phyloP scores from a whole-genome alignment of 257 asterid genomes.

The Forsythia viridissima region DNA sequence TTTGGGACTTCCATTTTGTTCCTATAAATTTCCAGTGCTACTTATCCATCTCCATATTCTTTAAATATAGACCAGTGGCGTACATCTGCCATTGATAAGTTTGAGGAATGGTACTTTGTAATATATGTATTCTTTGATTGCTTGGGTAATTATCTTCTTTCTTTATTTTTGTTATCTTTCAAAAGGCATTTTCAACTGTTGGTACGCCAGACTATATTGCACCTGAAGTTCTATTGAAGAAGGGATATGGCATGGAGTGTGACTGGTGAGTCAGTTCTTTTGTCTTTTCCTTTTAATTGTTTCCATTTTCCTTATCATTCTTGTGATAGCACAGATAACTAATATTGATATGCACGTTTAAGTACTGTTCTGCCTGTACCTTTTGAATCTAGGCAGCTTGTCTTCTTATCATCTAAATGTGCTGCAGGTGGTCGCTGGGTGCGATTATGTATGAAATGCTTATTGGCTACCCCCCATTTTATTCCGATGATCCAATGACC shows the following conservation, averaged over 20 bases:
- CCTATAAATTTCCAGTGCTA: not conserved
- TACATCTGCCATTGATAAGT: not conserved
- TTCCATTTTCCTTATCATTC: not conserved
- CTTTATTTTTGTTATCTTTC: conserved; percentile 23
- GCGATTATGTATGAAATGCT: conserved; percentile 64
- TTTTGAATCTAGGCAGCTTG: not conserved
- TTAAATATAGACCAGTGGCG: not conserved
- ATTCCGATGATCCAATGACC: conserved; percentile 52
- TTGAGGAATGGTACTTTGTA: not conserved
- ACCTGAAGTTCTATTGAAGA: conserved; percentile 95
- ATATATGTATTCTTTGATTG: not conserved
- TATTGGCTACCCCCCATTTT: conserved; percentile 56
- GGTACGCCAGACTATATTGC: conserved; percentile 99
- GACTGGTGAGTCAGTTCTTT: conserved; percentile 70
- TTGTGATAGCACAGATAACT: not conserved
- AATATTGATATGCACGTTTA: not conserved
- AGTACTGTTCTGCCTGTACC: not conserved
- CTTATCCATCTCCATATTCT: not conserved
- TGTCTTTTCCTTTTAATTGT: conserved; percentile 10
- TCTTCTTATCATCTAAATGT: conserved; percentile 10
- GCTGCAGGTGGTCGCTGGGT: conserved; percentile 58
- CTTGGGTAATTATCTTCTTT: not conserved
- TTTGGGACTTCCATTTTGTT: not conserved
- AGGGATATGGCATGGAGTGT: conserved; percentile 98
- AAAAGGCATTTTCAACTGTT: conserved; percentile 96